phyloP scores from a whole-genome alignment of 345 rosid genomes.

The Brassica cretica region DNA sequence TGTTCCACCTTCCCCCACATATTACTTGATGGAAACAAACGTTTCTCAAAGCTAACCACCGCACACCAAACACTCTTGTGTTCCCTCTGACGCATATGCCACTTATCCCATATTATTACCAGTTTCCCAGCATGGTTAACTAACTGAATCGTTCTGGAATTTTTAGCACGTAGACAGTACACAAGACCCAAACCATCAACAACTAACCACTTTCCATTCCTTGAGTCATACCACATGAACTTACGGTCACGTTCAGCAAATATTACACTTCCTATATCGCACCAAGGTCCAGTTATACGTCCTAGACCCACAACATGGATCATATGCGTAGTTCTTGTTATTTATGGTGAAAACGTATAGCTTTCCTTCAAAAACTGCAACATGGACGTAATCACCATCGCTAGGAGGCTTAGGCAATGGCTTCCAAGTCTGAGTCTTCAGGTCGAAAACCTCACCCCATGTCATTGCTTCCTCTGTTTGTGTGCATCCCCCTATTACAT shows the following conservation, averaged over 20 bases:
- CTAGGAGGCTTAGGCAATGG: background rate
- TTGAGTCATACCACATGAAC: background rate
- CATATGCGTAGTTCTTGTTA: background rate
- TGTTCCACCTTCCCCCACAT: background rate
- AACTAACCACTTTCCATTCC: background rate
- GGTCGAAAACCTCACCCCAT: conserved; percentile 7
- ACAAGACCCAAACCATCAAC: background rate
- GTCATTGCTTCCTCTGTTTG: background rate
- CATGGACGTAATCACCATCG: background rate
- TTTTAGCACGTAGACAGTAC: background rate
- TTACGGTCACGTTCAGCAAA: background rate
- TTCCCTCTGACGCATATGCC: background rate
- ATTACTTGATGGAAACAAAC: background rate
- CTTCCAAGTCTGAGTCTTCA: conserved; percentile 20
- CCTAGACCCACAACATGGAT: background rate
- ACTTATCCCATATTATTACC: background rate
- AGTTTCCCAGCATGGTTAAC: background rate
- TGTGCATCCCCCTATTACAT: conserved; percentile 40
- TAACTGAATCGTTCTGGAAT: background rate
- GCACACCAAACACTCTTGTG: background rate
- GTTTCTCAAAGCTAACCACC: background rate
- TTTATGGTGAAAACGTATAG: background rate
- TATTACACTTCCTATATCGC: background rate
- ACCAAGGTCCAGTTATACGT: background rate
- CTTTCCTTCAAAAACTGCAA: background rate